Evolutionary conservation across 148 eudicot genomes (phyloP).

Genomic region (Dianthus caryophyllus): DNA sequence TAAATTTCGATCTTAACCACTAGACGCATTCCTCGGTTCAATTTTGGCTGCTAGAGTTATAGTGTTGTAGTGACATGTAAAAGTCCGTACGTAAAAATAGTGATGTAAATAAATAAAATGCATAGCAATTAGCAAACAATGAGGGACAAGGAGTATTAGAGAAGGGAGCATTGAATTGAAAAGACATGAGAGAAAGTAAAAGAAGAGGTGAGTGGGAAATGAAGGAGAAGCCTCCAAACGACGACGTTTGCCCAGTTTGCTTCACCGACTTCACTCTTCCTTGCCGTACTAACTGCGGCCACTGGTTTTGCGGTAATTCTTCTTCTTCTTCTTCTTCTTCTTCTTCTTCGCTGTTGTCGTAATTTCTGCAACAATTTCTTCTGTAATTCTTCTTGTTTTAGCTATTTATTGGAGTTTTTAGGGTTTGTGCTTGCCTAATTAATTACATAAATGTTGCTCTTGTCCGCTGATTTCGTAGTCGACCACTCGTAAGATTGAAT

Average conservation of each 20-base stretch:
- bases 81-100: too few relatives aligned
- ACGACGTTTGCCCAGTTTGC: too few relatives aligned
- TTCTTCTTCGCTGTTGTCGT: background rate
- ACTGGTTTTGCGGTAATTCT: conserved; percentile 23
- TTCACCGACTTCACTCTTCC: conserved; percentile 21
- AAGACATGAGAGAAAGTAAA: background rate
- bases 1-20: too few relatives aligned
- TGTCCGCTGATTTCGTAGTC: background rate
- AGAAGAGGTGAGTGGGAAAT: conserved; percentile 10
- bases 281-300: conserved; percentile 21
- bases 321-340: background rate
- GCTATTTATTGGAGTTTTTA: background rate
- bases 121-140: too few relatives aligned
- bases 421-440: background rate
- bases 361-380: background rate
- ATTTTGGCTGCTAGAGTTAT: too few relatives aligned
- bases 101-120: too few relatives aligned
- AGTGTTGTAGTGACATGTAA: too few relatives aligned
- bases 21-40: too few relatives aligned
- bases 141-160: too few relatives aligned
- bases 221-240: too few relatives aligned
- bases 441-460: background rate
- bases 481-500: background rate
- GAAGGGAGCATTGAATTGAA: too few relatives aligned
- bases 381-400: background rate